A percentile compares a stretch with the other conserved stretches of the same genome.
These are phyloP conservation scores for Lupinus albus DNA, from an alignment of 306 rosid genomes.

Conservation along the genomic window DNA sequence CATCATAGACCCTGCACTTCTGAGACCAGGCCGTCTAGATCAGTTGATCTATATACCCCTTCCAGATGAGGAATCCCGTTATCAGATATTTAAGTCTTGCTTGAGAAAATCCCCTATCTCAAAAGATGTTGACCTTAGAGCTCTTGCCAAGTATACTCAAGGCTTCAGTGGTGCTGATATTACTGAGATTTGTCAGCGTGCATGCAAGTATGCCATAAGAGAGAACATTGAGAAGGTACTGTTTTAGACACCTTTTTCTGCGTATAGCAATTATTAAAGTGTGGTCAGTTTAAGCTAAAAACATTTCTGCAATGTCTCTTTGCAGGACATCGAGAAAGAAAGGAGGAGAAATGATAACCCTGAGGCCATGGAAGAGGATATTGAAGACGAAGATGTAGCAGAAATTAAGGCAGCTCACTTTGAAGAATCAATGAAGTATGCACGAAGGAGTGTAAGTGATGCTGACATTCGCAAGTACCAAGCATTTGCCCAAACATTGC, in stretches of 20 bases:
- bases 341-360: too few species aligned
- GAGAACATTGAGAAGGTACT: slow-evolving; percentile 95
- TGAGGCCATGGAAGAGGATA: too few species aligned
- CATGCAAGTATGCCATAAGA: slow-evolving; percentile 95
- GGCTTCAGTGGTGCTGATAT: too few species aligned
- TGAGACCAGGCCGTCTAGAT: too few species aligned
- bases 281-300: not conserved
- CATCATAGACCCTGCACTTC: too few species aligned
- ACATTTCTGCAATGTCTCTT: not conserved
- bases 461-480: too few species aligned
- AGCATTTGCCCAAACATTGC: too few species aligned
- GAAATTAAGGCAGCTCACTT: too few species aligned
- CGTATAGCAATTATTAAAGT: not conserved
- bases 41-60: slow-evolving; percentile 96
- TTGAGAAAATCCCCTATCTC: slow-evolving; percentile 91
- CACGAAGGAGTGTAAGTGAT: too few species aligned
- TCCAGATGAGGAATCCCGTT: slow-evolving; percentile 95
- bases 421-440: too few species aligned
- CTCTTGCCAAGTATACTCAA: slow-evolving; percentile 97
- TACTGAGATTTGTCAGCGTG: too few species aligned
- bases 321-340: slow-evolving; percentile 90
- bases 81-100: slow-evolving; percentile 83
- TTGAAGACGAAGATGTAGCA: too few species aligned
- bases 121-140: slow-evolving; percentile 85
- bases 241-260: slow-evolving; percentile 11